Base-by-base conservation (phyloP, 2,329 filamentous ascomycete species). In the Xylaria sp. region DNA sequence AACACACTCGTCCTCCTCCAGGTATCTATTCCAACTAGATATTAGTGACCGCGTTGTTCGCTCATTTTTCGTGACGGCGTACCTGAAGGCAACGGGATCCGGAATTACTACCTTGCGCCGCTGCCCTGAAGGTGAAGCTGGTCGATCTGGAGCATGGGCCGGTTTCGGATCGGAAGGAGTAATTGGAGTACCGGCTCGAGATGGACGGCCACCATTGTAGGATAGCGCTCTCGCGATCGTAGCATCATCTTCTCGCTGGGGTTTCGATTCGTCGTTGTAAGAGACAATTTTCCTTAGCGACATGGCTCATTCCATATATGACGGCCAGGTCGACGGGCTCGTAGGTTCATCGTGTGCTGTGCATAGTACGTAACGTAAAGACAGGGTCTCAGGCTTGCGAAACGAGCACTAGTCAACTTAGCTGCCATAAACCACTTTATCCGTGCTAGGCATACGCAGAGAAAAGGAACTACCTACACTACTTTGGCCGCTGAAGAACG, bases 1-100 rank as follows among this genome's bases (percentile, higher is more conserved):
- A 3, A 93, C 94, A 4, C 87, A 88, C 1, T 89, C 84, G 72
- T 98, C 96, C 77, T 97, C 92, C 82, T 97, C 92, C 24, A 99
- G 88, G 77, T 95, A 97, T 70, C 87, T 89, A 71, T 48, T 3
- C 4, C 17, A 11, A 27, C 36, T 48, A 30, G 24, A 51, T 9
- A 61, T 70, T 42, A 70, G 69, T 17, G n/a, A 47, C 42, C 24
- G 6, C 8, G 21, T 8, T 42, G 19, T n/a, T 7, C 11, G 21
- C 30, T 39, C n/a, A 24, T 34, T 32, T 11, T 12, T 11, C 36
- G 48, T 19, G 11, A 48, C 12, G 30, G 47, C 81, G 59, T 76
- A 88, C 85, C 83, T 82, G 70, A 89, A 85, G 8, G 87, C 85
- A 58, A 88, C 82, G 19, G 87, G 86, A 72, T 89, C 87, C 2